Evolutionary conservation across 176 grass and related monocot species (phyloP), one percentile per base, ranked within the genome.

Genomic region (Oryza brachyantha): DNA sequence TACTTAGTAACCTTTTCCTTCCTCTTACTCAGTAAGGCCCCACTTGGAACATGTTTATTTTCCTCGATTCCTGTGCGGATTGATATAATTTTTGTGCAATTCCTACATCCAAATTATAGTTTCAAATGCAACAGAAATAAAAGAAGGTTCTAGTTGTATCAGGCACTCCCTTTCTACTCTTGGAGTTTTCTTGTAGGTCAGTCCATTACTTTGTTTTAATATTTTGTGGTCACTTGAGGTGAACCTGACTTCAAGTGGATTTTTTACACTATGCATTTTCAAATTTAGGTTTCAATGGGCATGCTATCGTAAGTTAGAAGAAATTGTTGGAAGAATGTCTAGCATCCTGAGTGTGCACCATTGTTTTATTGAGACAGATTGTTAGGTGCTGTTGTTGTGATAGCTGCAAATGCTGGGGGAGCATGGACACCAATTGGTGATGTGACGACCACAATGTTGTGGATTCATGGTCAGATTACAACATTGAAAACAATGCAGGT

Each of bases 351-450:
- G 5, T 73, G 16, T 52, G 58, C 72, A 36, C 22, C 70, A 25
- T 65, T 76, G 73, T 42, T 60, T 86, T 93, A 79, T 83, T 89
- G 58, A 41, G 41, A 81, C 81, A 97, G 94, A 85, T 90, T 97
- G 71, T 88, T 97, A 92, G 94, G 94, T 50, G 94, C 82, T 50
- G 91, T 97, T 63, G 80, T 97, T 75, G 94, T 97, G 36, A 92
- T 97, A 86, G 83, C 94, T 76, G 94, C 94, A 29, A 97, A 97
- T 94, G 82, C 94, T 74, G 94, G 94, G 25, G 94, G 94, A 45
- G 94, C 94, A 73, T 97, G 94, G 94, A 97, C 94, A 46, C 94
- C 94, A 74, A 97, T 97, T 90, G 94, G 94, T 88, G 94, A 97
- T 90, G 94, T 97, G 62, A 97, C 95, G 50, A 97, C 95, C 19